A percentile compares a stretch with the other conserved stretches of the same genome.
phyloP scores from a whole-genome alignment of 106 monocot genomes.

The Allium cepa region DNA sequence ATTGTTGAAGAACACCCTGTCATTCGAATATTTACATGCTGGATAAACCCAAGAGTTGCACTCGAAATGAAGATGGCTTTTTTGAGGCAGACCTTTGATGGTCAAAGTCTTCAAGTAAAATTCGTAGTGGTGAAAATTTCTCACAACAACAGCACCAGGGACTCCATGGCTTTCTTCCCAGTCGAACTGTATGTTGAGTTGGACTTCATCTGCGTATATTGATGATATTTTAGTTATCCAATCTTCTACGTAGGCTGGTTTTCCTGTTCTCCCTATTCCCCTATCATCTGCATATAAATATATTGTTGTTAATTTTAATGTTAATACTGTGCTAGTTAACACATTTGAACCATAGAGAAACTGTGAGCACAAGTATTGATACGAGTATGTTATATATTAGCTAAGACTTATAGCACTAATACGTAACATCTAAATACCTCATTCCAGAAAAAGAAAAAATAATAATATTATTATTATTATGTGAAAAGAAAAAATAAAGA shows the following conservation, averaged over 20 bases:
- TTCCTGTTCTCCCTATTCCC: conserved; percentile 23
- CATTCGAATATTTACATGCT: conserved; percentile 14
- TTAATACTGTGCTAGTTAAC: not conserved
- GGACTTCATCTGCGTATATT: conserved; percentile 14
- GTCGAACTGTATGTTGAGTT: conserved; percentile 16
- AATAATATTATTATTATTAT: too few species aligned
- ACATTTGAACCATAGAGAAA: too few species aligned
- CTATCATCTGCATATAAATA: conserved; percentile 1
- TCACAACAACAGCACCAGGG: conserved; percentile 44
- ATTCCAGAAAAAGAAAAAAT: too few species aligned
- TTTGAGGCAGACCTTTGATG: conserved; percentile 26
- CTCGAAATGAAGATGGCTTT: conserved; percentile 38
- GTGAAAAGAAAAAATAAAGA: not conserved
- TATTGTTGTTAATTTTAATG: not conserved
- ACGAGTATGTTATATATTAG: too few species aligned
- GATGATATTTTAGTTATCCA: conserved; percentile 9
- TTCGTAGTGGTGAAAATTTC: conserved; percentile 28
- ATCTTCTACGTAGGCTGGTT: conserved; percentile 21
- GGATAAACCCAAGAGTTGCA: conserved; percentile 74
- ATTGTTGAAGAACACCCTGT: conserved; percentile 56
- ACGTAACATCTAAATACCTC: too few species aligned
- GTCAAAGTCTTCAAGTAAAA: conserved; percentile 57
- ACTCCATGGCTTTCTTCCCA: conserved; percentile 28
- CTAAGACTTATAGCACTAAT: too few species aligned
- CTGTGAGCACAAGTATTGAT: too few species aligned